Conservation (phyloP, 345 rosid genomes). For the Gossypium longicalyx region DNA sequence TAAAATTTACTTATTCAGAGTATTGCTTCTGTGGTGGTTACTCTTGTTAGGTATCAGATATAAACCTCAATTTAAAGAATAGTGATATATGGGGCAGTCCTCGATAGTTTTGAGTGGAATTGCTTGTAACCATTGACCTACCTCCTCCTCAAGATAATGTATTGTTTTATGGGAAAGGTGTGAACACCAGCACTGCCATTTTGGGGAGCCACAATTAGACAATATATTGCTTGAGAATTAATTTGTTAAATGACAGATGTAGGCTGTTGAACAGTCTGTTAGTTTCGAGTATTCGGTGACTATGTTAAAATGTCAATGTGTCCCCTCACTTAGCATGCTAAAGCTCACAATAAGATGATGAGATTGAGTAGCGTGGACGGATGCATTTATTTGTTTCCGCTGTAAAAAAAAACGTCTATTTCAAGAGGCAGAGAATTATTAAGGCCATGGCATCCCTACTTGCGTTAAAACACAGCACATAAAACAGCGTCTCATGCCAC, state of each 20-base stretch:
- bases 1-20: not conserved
- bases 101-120: not conserved
- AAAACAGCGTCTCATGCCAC: not conserved
- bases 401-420: not conserved
- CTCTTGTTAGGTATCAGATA: slow-evolving; percentile 6
- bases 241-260: not conserved
- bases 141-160: not conserved
- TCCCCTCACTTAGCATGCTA: not conserved
- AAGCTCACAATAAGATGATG: not conserved
- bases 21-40: not conserved
- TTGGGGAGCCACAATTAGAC: not conserved
- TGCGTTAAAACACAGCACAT: not conserved
- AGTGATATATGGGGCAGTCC: not conserved
- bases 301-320: too few species aligned
- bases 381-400: not conserved
- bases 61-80: not conserved
- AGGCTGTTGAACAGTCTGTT: not conserved
- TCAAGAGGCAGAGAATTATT: not conserved
- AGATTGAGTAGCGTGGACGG: not conserved
- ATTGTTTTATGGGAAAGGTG: not conserved
- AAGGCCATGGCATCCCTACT: not conserved
- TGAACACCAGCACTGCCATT: not conserved
- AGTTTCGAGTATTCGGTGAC: not conserved
- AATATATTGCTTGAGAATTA: not conserved
- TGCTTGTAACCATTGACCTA: not conserved